Conservation (phyloP, 306 rosid genomes). For the Quercus rubra region DNA sequence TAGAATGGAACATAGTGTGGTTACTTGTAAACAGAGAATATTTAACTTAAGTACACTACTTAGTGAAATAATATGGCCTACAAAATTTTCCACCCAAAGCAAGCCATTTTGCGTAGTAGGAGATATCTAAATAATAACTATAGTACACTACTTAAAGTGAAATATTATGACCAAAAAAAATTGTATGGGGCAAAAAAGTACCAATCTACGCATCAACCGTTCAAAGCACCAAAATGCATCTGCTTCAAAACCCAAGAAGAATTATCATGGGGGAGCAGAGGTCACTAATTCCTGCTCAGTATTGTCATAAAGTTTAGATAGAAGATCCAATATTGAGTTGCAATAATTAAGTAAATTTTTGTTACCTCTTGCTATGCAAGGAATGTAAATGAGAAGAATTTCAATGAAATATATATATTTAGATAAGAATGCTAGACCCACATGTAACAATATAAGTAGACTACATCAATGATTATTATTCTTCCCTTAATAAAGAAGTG, state of each 20-base stretch:
- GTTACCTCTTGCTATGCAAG: background rate
- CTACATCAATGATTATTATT: background rate
- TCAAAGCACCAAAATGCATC: constrained; percentile 99
- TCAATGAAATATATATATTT: background rate
- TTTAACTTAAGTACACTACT: too few relatives aligned
- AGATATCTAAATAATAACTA: background rate
- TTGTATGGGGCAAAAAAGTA: constrained; percentile 28
- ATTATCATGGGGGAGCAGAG: constrained; percentile 97
- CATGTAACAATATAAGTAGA: background rate
- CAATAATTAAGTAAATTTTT: constrained; percentile 1
- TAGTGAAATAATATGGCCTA: too few relatives aligned
- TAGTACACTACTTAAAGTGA: background rate
- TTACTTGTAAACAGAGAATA: too few relatives aligned
- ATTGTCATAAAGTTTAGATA: constrained; percentile 22
- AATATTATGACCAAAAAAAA: background rate
- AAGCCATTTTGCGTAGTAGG: background rate
- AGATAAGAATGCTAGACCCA: background rate
- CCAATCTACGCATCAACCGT: constrained; percentile 97
- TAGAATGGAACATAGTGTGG: background rate
- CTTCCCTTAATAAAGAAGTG: background rate
- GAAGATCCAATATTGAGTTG: constrained; percentile 19
- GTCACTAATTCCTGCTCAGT: constrained; percentile 94
- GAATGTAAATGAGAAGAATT: background rate
- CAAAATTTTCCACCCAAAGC: too few relatives aligned
- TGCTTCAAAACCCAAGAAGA: constrained; percentile 76